Conservation (phyloP, 2,329 filamentous ascomycete species). For the Verticillium dahliae region DNA sequence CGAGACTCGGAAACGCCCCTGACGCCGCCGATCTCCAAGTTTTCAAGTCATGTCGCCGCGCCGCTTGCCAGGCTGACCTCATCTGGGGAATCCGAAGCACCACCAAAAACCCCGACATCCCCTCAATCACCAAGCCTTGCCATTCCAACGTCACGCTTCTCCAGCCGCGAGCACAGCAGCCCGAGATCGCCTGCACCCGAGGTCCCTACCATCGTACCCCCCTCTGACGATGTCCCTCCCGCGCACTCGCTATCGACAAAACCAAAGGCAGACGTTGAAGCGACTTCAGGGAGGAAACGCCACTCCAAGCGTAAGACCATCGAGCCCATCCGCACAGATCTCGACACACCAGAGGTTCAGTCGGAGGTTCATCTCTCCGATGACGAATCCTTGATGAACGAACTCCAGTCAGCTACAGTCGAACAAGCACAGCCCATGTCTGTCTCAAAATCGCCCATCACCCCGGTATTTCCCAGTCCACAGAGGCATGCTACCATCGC, state of each 20-base stretch:
- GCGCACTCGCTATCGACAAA: background rate
- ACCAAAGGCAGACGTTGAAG: background rate
- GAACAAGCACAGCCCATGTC: conserved; percentile 77
- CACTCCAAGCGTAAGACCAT: conserved; percentile 29
- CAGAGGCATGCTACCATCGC: conserved; percentile 12
- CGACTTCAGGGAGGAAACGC: background rate
- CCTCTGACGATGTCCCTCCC: background rate
- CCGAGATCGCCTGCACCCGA: conserved; percentile 12
- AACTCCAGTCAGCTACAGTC: conserved; percentile 73
- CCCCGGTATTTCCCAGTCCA: conserved; percentile 46
- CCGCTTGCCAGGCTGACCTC: background rate
- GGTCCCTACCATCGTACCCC: conserved; percentile 10
- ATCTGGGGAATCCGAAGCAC: conserved; percentile 4
- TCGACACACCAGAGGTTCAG: conserved; percentile 25
- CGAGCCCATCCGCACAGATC: conserved; percentile 51
- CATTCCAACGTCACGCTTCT: conserved; percentile 36
- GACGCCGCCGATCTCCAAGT: conserved; percentile 9
- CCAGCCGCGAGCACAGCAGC: conserved; percentile 27
- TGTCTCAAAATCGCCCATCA: conserved; percentile 78
- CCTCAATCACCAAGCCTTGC: conserved; percentile 10
- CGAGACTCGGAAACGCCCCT: conserved; percentile 2
- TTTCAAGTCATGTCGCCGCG: background rate
- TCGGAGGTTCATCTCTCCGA: conserved; percentile 48
- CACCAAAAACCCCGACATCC: conserved; percentile 10
- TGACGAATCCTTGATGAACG: conserved; percentile 81